Percentiles rank a stretch among this genome's conserved stretches.
Conservation (phyloP, 2,329 filamentous ascomycete genomes). For the Sporothrix globosa region DNA sequence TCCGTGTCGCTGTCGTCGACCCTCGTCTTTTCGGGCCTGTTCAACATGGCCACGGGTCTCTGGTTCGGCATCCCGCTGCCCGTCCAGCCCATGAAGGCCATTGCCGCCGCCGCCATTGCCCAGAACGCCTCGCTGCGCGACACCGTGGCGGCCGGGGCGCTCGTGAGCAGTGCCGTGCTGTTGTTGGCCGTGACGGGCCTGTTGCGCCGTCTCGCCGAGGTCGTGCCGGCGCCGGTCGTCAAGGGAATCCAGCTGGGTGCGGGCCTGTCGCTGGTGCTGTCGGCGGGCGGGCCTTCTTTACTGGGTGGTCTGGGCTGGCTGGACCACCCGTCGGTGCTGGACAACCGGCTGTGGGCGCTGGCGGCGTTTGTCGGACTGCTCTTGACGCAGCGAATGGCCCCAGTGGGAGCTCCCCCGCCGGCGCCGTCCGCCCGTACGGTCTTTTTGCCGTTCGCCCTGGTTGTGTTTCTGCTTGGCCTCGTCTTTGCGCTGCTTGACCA, state of each 20-base stretch:
- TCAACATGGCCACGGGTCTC: constrained; percentile 80
- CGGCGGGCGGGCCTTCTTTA: constrained; percentile 69
- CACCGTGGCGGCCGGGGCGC: constrained; percentile 80
- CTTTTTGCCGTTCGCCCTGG: constrained; percentile 75
- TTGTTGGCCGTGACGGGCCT: constrained; percentile 78
- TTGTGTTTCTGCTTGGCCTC: constrained; percentile 70
- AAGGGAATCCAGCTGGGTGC: constrained; percentile 96
- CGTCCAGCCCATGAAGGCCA: constrained; percentile 87
- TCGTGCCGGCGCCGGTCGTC: constrained; percentile 82
- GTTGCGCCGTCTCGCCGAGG: constrained; percentile 71
- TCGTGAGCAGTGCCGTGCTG: constrained; percentile 73
- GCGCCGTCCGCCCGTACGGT: neutral
- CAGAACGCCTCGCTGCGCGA: constrained; percentile 66
- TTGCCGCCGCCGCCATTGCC: constrained; percentile 85
- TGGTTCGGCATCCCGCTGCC: constrained; percentile 87
- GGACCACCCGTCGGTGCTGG: constrained; percentile 58
- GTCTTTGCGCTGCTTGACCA: constrained; percentile 56
- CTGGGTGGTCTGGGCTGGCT: constrained; percentile 71
- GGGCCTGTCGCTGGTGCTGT: constrained; percentile 78
- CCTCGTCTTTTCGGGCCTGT: constrained; percentile 83
- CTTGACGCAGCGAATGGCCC: constrained; percentile 62
- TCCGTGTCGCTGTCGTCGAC: constrained; percentile 83
- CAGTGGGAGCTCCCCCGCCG: constrained; percentile 40
- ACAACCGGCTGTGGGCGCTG: constrained; percentile 80
- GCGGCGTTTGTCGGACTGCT: constrained; percentile 73